Evolutionary conservation across 208 protist genomes (phyloP), one percentile per base, ranked within the genome.

Genomic region (Acanthamoeba castellanii): DNA sequence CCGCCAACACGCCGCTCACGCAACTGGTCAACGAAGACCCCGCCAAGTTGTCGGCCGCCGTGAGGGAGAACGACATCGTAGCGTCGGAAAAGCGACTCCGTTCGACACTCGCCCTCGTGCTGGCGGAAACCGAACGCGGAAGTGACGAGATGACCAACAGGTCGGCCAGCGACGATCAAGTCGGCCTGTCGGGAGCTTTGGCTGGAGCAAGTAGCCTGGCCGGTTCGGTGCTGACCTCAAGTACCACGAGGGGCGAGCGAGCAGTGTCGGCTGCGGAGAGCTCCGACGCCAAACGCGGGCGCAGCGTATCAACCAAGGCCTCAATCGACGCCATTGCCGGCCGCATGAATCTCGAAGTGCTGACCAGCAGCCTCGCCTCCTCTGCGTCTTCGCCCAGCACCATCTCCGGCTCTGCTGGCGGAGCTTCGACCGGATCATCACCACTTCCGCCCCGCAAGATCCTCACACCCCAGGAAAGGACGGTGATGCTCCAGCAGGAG

Each of bases 401-500:
- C 87, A 20, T 20, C 4, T 64, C 59, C 61, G 42, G 64, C 66
- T n/a, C 87, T 34, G 47, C 9, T 5, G 13, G 42, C 27, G 11
- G 45, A 32, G 50, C 59, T 7, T n/a, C 61, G 57, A 16, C 57
- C 25, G 34, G 64, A 25, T 30, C 87, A 3, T 52, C 87, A 4
- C 61, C 87, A 16, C 34, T 92, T 25, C 87, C 87, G 32, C 59
- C 52, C 22, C 57, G 87, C 64, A 92, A 78, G 66, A 76, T 45
- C 59, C 87, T 92, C 45, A 92, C 87, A 8, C 87, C 87, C 7
- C n/a, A 70, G 59, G 87, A 92, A 25, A 30, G 87, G 6, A 92
- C 59, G 6, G 87, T 76, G 47, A 70, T 92, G 87, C 87, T 92
- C 50, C 87, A 92, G 87, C 57, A 92, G 61, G 87, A 92, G 61